phyloP scores from a whole-genome alignment of 2,329 filamentous ascomycete genomes.

The Ophiostoma sp. region DNA sequence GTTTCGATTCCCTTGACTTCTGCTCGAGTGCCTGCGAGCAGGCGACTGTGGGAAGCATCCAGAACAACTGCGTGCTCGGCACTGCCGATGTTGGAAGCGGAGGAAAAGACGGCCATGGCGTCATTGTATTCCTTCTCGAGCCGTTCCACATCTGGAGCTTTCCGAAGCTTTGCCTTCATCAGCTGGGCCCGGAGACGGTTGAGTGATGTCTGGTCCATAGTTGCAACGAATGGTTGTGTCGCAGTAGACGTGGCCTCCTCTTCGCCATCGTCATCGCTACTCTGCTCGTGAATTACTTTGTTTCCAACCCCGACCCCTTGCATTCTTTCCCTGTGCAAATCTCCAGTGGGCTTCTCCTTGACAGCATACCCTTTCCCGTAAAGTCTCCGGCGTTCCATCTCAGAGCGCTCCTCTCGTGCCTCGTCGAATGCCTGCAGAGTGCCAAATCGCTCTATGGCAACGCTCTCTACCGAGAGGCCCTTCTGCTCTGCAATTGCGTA shows the following conservation, averaged over 20 bases:
- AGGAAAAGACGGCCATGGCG: conserved; percentile 57
- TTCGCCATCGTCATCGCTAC: not conserved
- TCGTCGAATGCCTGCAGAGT: conserved; percentile 82
- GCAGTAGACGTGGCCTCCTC: conserved; percentile 36
- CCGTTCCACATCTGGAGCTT: conserved; percentile 65
- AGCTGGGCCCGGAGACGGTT: conserved; percentile 89
- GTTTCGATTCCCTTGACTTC: conserved; percentile 76
- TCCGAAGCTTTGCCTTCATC: conserved; percentile 89
- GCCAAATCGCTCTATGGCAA: conserved; percentile 78
- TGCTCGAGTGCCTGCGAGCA: conserved; percentile 66
- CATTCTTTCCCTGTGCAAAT: conserved; percentile 70
- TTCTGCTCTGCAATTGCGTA: conserved; percentile 73
- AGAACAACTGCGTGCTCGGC: conserved; percentile 70
- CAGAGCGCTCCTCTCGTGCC: conserved; percentile 85
- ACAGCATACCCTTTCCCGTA: conserved; percentile 82
- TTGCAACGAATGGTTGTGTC: conserved; percentile 33
- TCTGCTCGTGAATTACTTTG: not conserved
- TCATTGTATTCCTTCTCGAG: conserved; percentile 81
- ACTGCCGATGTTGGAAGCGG: conserved; percentile 37
- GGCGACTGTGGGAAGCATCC: conserved; percentile 80
- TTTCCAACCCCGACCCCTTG: not conserved
- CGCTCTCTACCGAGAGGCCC: conserved; percentile 67
- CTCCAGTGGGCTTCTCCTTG: conserved; percentile 81
- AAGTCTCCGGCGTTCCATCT: conserved; percentile 72
- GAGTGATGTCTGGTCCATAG: conserved; percentile 70